Conservation (phyloP, 805 yeast species). For the Hagleromyces aurorensis region DNA sequence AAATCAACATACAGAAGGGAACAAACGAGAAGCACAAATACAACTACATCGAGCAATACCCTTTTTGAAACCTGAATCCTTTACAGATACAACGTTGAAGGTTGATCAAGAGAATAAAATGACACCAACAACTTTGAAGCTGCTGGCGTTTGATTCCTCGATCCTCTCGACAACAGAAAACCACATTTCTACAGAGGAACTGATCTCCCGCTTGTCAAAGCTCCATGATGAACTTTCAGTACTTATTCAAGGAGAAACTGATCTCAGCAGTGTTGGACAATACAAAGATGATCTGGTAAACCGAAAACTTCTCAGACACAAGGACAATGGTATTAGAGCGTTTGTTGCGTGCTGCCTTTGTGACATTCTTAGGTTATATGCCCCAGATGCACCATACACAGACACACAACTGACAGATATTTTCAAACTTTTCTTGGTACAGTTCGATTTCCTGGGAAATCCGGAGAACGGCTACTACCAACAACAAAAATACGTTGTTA, state of each 20-base stretch:
- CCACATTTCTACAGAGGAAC: conserved; percentile 55
- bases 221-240: conserved; percentile 58
- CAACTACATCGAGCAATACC: too few species aligned
- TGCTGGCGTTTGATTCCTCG: conserved; percentile 35
- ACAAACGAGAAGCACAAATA: too few species aligned
- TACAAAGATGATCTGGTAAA: conserved; percentile 48
- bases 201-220: conserved; percentile 45
- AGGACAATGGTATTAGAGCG: conserved; percentile 63
- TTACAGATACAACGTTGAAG: neutral
- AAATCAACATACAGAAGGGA: too few species aligned
- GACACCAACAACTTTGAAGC: conserved; percentile 10
- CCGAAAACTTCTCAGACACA: conserved; percentile 50
- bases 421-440: conserved; percentile 57
- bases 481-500: conserved; percentile 58
- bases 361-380: conserved; percentile 68
- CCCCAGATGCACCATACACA: conserved; percentile 86
- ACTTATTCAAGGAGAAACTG: conserved; percentile 52
- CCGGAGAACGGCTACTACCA: conserved; percentile 51
- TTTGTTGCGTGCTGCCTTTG: conserved; percentile 64
- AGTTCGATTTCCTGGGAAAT: conserved; percentile 49
- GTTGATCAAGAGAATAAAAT: too few species aligned
- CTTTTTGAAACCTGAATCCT: too few species aligned
- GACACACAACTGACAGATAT: conserved; percentile 53
- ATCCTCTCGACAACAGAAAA: conserved; percentile 50
- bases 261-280: conserved; percentile 37